Evolutionary conservation across 257 asterid species (phyloP).

Genomic region (Penstemon barbatus): DNA sequence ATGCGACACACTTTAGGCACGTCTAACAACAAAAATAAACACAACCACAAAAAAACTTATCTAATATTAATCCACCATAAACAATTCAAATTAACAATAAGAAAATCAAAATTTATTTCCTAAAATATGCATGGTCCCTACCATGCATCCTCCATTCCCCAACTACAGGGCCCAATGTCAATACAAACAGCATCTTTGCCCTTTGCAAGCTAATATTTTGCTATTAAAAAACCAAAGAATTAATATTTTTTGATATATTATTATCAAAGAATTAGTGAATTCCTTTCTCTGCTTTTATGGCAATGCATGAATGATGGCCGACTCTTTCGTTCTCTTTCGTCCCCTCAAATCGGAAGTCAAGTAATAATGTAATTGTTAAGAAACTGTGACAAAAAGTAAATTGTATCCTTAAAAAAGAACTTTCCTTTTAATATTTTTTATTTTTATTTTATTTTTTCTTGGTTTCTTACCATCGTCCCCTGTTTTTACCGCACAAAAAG

Average conservation of each 20-base stretch:
- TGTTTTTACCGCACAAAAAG: conserved; percentile 16
- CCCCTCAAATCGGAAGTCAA: conserved; percentile 28
- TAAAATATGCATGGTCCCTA: conserved; percentile 9
- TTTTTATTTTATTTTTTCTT: not conserved
- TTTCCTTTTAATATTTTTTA: not conserved
- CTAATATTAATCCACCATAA: too few species aligned
- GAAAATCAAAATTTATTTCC: not conserved
- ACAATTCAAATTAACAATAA: too few species aligned
- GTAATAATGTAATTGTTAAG: not conserved
- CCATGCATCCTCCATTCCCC: conserved; percentile 22
- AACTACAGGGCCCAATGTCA: conserved; percentile 6
- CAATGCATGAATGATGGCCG: conserved; percentile 39
- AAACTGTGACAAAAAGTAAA: not conserved
- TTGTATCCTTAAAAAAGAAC: not conserved
- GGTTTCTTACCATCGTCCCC: not conserved
- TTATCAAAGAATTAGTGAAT: not conserved
- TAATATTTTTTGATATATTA: too few species aligned
- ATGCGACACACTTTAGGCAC: too few species aligned
- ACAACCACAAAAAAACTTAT: too few species aligned
- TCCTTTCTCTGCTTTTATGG: conserved; percentile 24
- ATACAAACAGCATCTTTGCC: conserved; percentile 31
- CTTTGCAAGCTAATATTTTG: conserved; percentile 8
- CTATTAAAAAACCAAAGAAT: too few species aligned
- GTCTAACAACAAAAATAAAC: too few species aligned
- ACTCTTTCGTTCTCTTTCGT: conserved; percentile 16